Evolutionary conservation across 768 basidiomycete genomes (phyloP), one percentile per base, ranked within the genome.

Genomic region (Agrocybe praecox): DNA sequence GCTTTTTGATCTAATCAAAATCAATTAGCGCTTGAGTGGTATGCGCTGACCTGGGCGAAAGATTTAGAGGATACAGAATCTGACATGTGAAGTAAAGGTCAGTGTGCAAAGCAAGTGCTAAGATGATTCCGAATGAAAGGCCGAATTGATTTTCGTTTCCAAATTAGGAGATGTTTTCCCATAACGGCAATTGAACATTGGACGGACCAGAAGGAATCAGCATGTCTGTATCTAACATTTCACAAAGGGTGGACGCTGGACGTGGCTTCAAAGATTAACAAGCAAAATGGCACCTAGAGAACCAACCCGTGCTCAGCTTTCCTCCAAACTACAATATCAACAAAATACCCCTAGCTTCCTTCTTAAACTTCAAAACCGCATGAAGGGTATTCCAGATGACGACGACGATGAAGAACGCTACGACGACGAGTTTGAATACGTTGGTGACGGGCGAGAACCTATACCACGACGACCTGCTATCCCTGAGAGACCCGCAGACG

Each of bases 401-500:
- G 80, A 82, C 17, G 72, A 79, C 11, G 78, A 79, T 19, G 77
- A 6, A 82, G 53, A 71, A 76, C 15, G 72, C 6, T 40, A 77
- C 21, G 81, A 73, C 26, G 67, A 68, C 24, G 80, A 82, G 58
- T 88, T 80, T 57, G 88, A 89, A 58, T 76, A 88, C 51, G 85
- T 84, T 48, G 88, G 84, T 11, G 83, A 81, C 8, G 89, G 88
- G 2, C 78, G 89, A 32, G 85, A 83, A 21, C 89, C 88, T n/a
- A 90, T 90, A 29, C 89, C 89, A 12, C 73, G 78, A 57, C 82
- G 88, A n/a, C 88, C 89, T 42, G 71, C 87, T 12, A 89, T 90
- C 24, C 89, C 89, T 10, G 76, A 85, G 65, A 79, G 89, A 32
- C 88, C 88, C 0, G 80, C 76, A 12, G 81, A 84, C 46, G 84